Percentiles rank a stretch among this genome's conserved stretches.
Evolutionary conservation across 2,329 filamentous ascomycete species (phyloP).

Genomic region (Cladophialophora chaetospira): DNA sequence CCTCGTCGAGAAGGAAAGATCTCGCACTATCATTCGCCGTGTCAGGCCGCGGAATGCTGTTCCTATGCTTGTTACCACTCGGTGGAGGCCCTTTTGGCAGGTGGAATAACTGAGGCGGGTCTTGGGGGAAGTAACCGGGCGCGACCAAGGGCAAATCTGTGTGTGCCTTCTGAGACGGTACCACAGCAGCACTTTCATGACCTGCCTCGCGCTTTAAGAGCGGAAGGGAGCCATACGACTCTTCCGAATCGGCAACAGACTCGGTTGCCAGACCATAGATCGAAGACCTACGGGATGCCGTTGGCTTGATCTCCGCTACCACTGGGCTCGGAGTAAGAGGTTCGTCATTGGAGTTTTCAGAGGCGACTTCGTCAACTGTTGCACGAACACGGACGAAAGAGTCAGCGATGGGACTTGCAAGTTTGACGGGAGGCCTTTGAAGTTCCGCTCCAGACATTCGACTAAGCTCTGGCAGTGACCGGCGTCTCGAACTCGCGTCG

Average conservation of each 20-base stretch:
- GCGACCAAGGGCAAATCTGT: constrained; percentile 12
- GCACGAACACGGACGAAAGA: constrained; percentile 3
- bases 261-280: constrained; percentile 43
- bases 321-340: background rate
- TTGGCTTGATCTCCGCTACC: background rate
- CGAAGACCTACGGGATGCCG: constrained; percentile 28
- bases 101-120: constrained; percentile 29
- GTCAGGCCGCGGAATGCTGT: constrained; percentile 32
- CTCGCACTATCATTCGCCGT: constrained; percentile 34
- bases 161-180: background rate
- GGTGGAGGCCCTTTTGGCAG: constrained; percentile 28
- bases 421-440: background rate
- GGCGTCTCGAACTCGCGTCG: constrained; percentile 17
- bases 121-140: constrained; percentile 27
- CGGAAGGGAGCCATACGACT: constrained; percentile 76
- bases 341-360: constrained; percentile 16
- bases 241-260: constrained; percentile 62
- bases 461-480: constrained; percentile 27
- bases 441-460: constrained; percentile 9
- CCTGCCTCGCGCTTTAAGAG: constrained; percentile 66
- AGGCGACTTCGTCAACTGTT: constrained; percentile 15
- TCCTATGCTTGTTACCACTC: constrained; percentile 35
- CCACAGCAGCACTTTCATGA: constrained; percentile 14
- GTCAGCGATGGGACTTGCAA: background rate
- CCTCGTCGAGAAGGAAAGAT: constrained; percentile 58